Conservation (phyloP, 2,329 filamentous ascomycete genomes). For the Plenodomus biglobosus region DNA sequence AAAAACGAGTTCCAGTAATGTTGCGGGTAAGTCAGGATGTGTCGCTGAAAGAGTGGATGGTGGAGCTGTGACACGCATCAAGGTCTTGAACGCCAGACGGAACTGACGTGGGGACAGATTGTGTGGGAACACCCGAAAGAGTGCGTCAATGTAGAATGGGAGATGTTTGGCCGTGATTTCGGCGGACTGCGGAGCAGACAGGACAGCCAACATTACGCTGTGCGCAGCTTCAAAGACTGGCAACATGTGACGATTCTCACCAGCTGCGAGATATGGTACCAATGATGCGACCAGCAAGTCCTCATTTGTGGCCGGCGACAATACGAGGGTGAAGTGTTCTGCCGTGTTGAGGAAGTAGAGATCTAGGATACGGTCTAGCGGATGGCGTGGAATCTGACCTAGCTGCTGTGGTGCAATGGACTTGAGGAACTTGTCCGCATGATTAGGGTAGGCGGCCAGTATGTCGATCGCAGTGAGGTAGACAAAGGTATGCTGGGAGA, state of each 20-base stretch:
- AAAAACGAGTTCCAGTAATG: constrained; percentile 74
- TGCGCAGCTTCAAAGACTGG: constrained; percentile 89
- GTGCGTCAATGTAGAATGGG: constrained; percentile 79
- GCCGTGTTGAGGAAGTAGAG: constrained; percentile 86
- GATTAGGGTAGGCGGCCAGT: constrained; percentile 67
- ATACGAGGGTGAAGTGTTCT: constrained; percentile 75
- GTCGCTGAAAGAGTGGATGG: constrained; percentile 72
- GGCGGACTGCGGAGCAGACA: constrained; percentile 78
- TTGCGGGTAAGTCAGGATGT: constrained; percentile 77
- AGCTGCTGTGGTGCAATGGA: constrained; percentile 60
- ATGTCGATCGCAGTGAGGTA: constrained; percentile 82
- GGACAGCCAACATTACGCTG: constrained; percentile 74
- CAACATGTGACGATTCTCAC: constrained; percentile 57
- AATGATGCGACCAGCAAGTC: constrained; percentile 73
- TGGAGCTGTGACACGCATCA: constrained; percentile 78
- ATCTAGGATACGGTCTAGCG: constrained; percentile 72
- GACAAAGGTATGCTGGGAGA: constrained; percentile 82
- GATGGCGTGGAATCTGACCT: constrained; percentile 61
- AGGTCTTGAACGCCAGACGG: constrained; percentile 80
- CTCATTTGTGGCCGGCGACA: constrained; percentile 69
- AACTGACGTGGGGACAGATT: constrained; percentile 84
- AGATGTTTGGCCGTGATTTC: constrained; percentile 69
- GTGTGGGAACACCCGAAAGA: constrained; percentile 76
- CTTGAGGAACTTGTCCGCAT: constrained; percentile 67
- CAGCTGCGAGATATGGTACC: constrained; percentile 69